A percentile compares a stretch with the other conserved stretches of the same genome.
Evolutionary conservation across 148 eudicot genomes (phyloP).

Genomic region (Drosera capensis): DNA sequence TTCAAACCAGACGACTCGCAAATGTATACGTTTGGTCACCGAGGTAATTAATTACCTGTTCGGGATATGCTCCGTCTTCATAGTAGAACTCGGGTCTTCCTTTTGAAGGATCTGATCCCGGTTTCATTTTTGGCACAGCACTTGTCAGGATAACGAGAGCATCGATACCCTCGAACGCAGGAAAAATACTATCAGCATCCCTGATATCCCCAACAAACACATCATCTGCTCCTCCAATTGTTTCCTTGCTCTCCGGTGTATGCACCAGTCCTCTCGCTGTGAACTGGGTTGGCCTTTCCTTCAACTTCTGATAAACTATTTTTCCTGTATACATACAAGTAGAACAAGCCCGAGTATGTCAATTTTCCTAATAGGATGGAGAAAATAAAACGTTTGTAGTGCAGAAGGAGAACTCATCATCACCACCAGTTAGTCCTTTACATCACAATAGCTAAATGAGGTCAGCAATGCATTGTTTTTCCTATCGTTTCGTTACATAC

Average conservation of each 20-base stretch:
- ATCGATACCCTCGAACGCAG: conserved; percentile 74
- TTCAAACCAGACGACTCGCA: no score
- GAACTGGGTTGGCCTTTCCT: conserved; percentile 62
- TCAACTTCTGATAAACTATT: conserved; percentile 78
- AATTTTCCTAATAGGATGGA: no score
- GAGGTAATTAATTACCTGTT: conserved; percentile 61
- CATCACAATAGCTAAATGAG: no score
- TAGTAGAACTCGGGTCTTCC: conserved; percentile 78
- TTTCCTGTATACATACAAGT: conserved; percentile 32
- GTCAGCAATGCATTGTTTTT: no score
- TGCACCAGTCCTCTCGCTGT: conserved; percentile 71
- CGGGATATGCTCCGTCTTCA: conserved; percentile 73
- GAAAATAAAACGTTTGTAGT: no score
- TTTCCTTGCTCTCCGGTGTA: conserved; percentile 68
- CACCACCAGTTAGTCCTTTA: no score
- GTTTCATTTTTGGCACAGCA: conserved; percentile 88
- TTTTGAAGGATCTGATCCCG: conserved; percentile 75
- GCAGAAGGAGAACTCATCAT: no score
- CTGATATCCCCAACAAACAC: conserved; percentile 79
- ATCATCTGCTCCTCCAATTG: conserved; percentile 89
- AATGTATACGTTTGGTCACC: no score
- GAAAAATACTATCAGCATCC: conserved; percentile 37
- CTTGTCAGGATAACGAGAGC: conserved; percentile 85
- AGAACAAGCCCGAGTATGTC: no score
- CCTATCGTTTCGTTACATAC: no score